These are phyloP conservation scores for Boletus speciosus DNA, from an alignment of 768 basidiomycete genomes.

Conservation along the genomic window DNA sequence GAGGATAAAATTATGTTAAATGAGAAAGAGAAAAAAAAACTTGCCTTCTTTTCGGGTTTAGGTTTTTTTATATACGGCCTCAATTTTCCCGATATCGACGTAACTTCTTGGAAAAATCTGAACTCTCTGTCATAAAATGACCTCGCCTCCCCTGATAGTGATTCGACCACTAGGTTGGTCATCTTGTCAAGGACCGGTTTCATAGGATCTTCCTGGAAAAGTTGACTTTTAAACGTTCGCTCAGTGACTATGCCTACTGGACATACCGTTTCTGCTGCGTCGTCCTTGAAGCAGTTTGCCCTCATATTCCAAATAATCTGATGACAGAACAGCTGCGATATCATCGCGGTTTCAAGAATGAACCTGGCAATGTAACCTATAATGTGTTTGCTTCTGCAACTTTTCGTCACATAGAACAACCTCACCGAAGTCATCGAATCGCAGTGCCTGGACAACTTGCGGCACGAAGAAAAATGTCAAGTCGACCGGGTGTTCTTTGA, in stretches of 20 bases:
- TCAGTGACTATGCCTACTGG: neutral
- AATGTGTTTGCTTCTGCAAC: neutral
- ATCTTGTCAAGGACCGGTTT: slow-evolving; percentile 92
- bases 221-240: neutral
- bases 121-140: slow-evolving; percentile 95
- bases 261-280: slow-evolving; percentile 76
- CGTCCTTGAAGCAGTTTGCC: slow-evolving; percentile 94
- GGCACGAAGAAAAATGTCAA: slow-evolving; percentile 99
- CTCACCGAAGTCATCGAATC: slow-evolving; percentile 83
- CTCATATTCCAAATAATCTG: slow-evolving; percentile 99
- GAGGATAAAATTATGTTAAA: neutral
- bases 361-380: slow-evolving; percentile 91
- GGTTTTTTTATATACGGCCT: slow-evolving; percentile 94
- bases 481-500: slow-evolving; percentile 92
- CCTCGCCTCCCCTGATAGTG: slow-evolving; percentile 84
- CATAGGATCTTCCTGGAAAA: slow-evolving; percentile 82
- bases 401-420: neutral
- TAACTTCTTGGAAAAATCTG: slow-evolving; percentile 92
- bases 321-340: slow-evolving; percentile 97
- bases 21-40: neutral
- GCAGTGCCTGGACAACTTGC: slow-evolving; percentile 94
- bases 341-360: slow-evolving; percentile 95
- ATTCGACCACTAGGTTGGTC: slow-evolving; percentile 73
- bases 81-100: slow-evolving; percentile 96
- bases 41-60: slow-evolving; percentile 94